Evolutionary conservation across 2,329 filamentous ascomycete genomes (phyloP).

Genomic region (Cryphonectria carpinicola): DNA sequence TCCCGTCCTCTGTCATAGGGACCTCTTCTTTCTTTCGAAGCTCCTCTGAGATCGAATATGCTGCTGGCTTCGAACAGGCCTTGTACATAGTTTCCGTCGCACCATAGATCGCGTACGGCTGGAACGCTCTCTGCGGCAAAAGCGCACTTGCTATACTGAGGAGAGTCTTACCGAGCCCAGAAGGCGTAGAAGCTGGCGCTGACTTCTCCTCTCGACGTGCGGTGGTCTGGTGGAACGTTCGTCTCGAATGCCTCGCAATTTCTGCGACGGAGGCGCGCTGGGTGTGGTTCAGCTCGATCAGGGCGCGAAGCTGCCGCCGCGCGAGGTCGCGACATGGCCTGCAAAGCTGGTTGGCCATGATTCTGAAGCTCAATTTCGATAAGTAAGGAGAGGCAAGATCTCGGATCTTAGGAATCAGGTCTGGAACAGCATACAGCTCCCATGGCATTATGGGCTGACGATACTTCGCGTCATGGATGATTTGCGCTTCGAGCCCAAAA

Average conservation of each 20-base stretch:
- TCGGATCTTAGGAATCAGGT: background rate
- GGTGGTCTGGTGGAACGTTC: conserved; percentile 26
- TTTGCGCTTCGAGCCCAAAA: conserved; percentile 36
- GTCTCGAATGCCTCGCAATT: conserved; percentile 19
- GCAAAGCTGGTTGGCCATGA: conserved; percentile 53
- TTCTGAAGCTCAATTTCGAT: background rate
- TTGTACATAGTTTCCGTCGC: conserved; percentile 80
- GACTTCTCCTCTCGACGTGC: conserved; percentile 20
- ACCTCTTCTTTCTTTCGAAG: conserved; percentile 68
- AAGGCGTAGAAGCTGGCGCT: conserved; percentile 11
- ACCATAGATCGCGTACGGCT: conserved; percentile 75
- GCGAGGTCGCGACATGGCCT: conserved; percentile 34
- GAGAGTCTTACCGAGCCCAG: conserved; percentile 22
- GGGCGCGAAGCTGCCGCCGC: conserved; percentile 39
- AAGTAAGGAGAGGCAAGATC: background rate
- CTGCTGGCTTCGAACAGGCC: conserved; percentile 71
- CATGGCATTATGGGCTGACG: background rate
- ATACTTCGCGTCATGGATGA: conserved; percentile 32
- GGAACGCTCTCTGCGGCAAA: conserved; percentile 30
- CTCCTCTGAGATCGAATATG: conserved; percentile 75
- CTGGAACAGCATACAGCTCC: background rate
- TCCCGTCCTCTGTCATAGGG: conserved; percentile 73
- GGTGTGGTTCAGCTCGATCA: conserved; percentile 18
- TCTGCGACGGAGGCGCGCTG: conserved; percentile 21
- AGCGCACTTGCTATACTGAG: conserved; percentile 21